Percentiles rank a stretch among this genome's conserved stretches.
These are phyloP conservation scores for Trametes maxima DNA, from an alignment of 768 basidiomycete genomes.

Conservation along the genomic window DNA sequence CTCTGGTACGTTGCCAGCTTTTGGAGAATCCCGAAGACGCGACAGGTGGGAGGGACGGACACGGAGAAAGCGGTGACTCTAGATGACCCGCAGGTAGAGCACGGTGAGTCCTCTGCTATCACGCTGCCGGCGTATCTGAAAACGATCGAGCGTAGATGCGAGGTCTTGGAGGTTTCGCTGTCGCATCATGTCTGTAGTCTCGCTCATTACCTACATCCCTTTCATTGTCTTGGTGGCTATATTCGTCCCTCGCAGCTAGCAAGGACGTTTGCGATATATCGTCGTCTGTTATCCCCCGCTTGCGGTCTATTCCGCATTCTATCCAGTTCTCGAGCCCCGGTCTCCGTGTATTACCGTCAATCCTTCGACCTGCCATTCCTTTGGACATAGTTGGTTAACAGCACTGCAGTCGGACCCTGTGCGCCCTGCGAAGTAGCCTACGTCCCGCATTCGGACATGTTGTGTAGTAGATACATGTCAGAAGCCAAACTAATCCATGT, in stretches of 20 bases:
- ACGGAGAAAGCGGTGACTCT: slow-evolving; percentile 71
- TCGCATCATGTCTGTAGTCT: slow-evolving; percentile 69
- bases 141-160: slow-evolving; percentile 51
- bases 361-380: slow-evolving; percentile 20
- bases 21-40: slow-evolving; percentile 61
- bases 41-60: slow-evolving; percentile 56
- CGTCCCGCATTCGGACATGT: slow-evolving; percentile 16
- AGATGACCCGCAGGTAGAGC: slow-evolving; percentile 80
- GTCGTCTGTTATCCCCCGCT: neutral
- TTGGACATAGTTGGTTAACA: slow-evolving; percentile 16
- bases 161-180: slow-evolving; percentile 75
- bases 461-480: slow-evolving; percentile 23
- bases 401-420: slow-evolving; percentile 13
- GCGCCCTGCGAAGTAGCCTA: slow-evolving; percentile 14
- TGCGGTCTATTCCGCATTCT: neutral
- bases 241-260: slow-evolving; percentile 43
- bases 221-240: slow-evolving; percentile 75
- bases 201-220: slow-evolving; percentile 75
- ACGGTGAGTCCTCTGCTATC: slow-evolving; percentile 49
- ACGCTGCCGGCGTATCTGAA: slow-evolving; percentile 8
- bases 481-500: slow-evolving; percentile 19
- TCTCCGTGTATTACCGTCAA: slow-evolving; percentile 11
- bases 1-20: slow-evolving; percentile 67
- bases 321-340: slow-evolving; percentile 1
- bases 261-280: slow-evolving; percentile 4